Evolutionary conservation across 495 filamentous ascomycete genomes (phyloP).

Genomic region (Aspergillus sclerotiicarbonarius): DNA sequence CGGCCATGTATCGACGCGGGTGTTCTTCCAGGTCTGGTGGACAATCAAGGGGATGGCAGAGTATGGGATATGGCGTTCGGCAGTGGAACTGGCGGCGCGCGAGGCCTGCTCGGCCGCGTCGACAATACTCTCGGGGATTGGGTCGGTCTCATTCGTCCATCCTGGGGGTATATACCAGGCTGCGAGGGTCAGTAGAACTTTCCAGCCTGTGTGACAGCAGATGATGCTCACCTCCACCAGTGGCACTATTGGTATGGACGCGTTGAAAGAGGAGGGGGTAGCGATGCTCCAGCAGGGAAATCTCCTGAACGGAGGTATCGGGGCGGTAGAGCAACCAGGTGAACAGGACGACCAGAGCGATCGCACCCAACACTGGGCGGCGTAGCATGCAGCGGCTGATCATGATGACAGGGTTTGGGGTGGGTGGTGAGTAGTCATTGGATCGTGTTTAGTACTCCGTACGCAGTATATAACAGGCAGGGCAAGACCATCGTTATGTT

Average conservation of each 20-base stretch:
- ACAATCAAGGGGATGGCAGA: conserved; percentile 19
- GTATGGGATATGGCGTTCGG: conserved; percentile 8
- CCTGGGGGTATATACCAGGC: conserved; percentile 20
- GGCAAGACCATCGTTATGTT: no score
- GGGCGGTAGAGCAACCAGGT: background rate
- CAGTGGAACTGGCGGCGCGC: background rate
- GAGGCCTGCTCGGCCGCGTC: conserved; percentile 14
- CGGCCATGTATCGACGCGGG: conserved; percentile 14
- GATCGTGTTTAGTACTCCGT: no score
- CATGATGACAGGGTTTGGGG: background rate
- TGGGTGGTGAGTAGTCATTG: no score
- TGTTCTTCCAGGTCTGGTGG: conserved; percentile 21
- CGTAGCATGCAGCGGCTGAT: background rate
- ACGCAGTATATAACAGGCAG: no score
- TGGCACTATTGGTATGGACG: background rate
- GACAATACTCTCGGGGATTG: conserved; percentile 7
- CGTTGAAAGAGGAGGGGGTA: background rate
- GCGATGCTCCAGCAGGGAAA: background rate
- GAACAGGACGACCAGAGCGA: background rate
- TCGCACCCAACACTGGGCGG: background rate
- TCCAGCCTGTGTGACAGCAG: no score
- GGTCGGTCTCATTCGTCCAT: conserved; percentile 1
- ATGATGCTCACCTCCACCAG: conserved; percentile 7
- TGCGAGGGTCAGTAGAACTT: background rate
- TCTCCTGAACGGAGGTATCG: background rate